Evolutionary conservation across 495 filamentous ascomycete species (phyloP), one percentile per base, ranked within the genome.

Genomic region (Aspergillus affinis): DNA sequence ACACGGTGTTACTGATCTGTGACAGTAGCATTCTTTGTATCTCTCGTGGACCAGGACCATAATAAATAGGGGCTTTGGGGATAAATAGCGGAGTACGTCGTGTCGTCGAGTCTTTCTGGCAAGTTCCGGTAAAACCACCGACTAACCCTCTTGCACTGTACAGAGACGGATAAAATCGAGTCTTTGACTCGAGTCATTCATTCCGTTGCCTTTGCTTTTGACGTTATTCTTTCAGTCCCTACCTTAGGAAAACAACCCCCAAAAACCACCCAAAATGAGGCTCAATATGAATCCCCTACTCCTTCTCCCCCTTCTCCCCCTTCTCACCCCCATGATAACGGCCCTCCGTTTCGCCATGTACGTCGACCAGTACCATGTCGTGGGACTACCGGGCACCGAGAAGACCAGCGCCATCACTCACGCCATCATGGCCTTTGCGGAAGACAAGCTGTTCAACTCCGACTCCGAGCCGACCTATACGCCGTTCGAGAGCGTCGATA

Each of bases 371-470:
- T 77, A 65, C 23, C 75, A 78, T 57, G 65, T 55, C 1, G 53
- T 55, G 15, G 66, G 58, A 18, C 70, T 77, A 1, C 76, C 74
- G 0, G 50, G 64, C 17, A 55, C 45, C 1, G 32, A 71, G 18
- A 30, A 68, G 21, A 78, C 76, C 0, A 13, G 64, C 8, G 67
- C 62, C 10, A 70, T 78, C 32, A 72, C 71, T 12, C 84, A 90
- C 72, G 88, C 89, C 3, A 83, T 86, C 19, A 76, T 90, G 69
- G 86, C 83, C 0, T 91, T 92, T 59, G 88, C 90, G 66, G 78
- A 73, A 13, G 80, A 87, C 0, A 75, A 73, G 15, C 62, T 75
- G 15, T 90, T 92, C 77, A 88, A 86, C 65, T 72, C 76, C 4
- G 77, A 76, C 20, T 69, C 72, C 0, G 67, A 78, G 0, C 62